Evolutionary conservation across 805 yeast genomes (phyloP).

Genomic region (Wickerhamiella nectarea): DNA sequence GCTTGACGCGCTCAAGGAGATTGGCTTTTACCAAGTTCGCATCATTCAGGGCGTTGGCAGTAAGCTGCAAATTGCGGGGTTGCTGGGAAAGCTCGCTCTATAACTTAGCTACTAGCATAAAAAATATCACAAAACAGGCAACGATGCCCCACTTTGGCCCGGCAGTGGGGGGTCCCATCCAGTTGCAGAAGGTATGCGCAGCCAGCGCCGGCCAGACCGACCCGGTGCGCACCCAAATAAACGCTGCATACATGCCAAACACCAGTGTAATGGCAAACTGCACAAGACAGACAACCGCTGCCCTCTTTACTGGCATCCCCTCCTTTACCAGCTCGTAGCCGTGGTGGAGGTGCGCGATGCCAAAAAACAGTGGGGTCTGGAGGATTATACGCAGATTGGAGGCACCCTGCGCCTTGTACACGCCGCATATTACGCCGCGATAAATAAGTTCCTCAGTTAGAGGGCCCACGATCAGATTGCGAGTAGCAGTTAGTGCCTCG

Average conservation of each 20-base stretch:
- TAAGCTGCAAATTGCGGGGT: slow-evolving; percentile 71
- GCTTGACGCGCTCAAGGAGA: slow-evolving; percentile 66
- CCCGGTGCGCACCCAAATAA: slow-evolving; percentile 38
- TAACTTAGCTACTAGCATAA: neutral
- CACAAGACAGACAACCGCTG: slow-evolving; percentile 30
- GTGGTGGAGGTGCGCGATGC: slow-evolving; percentile 70
- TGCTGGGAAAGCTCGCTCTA: slow-evolving; percentile 42
- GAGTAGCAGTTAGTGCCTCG: slow-evolving; percentile 6
- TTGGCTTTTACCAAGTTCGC: slow-evolving; percentile 86
- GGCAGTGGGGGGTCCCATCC: slow-evolving; percentile 48
- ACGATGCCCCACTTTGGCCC: slow-evolving; percentile 9
- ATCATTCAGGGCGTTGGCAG: slow-evolving; percentile 87
- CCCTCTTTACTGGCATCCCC: slow-evolving; percentile 22
- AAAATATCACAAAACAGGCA: neutral
- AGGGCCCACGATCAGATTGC: slow-evolving; percentile 61
- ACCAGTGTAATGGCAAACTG: slow-evolving; percentile 54
- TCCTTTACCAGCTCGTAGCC: slow-evolving; percentile 35
- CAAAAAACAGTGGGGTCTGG: slow-evolving; percentile 52
- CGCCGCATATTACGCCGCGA: slow-evolving; percentile 34
- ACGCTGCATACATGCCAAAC: slow-evolving; percentile 57
- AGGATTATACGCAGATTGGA: slow-evolving; percentile 21
- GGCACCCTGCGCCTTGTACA: slow-evolving; percentile 20
- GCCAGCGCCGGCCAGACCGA: slow-evolving; percentile 43
- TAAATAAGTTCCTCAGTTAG: slow-evolving; percentile 65
- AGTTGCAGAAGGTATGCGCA: slow-evolving; percentile 56